Evolutionary conservation across 306 rosid genomes (phyloP), one percentile per base, ranked within the genome.

Genomic region (Sechiopsis laciniata): DNA sequence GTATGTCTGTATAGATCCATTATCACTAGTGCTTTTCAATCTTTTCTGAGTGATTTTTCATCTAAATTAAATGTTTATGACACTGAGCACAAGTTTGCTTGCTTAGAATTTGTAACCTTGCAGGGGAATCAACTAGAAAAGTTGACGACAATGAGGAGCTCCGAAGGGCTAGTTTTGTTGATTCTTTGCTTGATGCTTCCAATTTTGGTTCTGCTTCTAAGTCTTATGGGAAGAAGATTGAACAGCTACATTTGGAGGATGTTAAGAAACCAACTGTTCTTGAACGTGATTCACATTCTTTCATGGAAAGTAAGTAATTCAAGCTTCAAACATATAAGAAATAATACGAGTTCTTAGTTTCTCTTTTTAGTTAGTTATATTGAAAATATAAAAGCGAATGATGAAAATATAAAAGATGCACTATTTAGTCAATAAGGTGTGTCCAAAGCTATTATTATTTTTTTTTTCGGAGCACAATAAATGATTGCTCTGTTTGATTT

Each of bases 111-210:
- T 74, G 51, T 70, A 74, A 70, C 60, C 77, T 79, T 86, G 14
- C 89, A 91, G 96, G 97, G 78, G 90, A 89, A 71, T 85, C 86
- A 45, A 83, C 83, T 66, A 69, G 76, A 24, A 85, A 79, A 21
- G 75, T 88, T 51, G 97, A 90, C 79, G 94, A 93, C 70, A 81
- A 77, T 74, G 90, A 81, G 84, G 87, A 88, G 77, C 94, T 83
- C 76, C 88, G 91, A 58, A 84, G 95, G 82, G 83, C 94, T 74
- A 79, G 85, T 75, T 93, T 93, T 76, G 96, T 93, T 82, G 89
- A 87, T 81, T 90, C 96, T 8, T 80, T 93, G 75, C 83, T 93
- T 71, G 83, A 78, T 60, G 85, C 79, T n/a, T 82, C 79, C 78
- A 81, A 76, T 66, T 80, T 88, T 80, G 73, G 80, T 58, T 86